Conservation (phyloP, 2,329 filamentous ascomycete genomes). For the Mycosphaerella sp. region DNA sequence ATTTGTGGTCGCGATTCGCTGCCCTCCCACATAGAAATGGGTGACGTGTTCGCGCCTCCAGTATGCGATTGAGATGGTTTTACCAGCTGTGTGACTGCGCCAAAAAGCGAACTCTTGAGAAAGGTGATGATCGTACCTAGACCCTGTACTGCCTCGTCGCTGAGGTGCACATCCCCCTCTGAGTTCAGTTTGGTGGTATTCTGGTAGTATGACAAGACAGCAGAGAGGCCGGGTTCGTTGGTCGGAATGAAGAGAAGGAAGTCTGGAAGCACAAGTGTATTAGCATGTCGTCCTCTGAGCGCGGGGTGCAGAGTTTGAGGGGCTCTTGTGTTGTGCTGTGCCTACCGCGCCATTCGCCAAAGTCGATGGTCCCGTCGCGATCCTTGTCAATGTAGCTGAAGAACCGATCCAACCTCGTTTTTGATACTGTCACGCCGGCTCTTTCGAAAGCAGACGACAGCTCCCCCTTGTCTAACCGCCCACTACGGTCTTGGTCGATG, state of each 20-base stretch:
- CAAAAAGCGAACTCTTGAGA: constrained; percentile 67
- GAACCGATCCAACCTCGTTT: constrained; percentile 71
- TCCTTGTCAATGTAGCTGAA: constrained; percentile 87
- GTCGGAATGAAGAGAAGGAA: constrained; percentile 85
- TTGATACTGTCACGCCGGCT: constrained; percentile 72
- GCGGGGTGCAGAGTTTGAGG: constrained; percentile 5
- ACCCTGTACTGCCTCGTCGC: constrained; percentile 84
- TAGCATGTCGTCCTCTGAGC: background rate
- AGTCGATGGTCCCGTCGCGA: constrained; percentile 77
- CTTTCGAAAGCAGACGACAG: constrained; percentile 69
- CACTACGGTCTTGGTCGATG: constrained; percentile 81
- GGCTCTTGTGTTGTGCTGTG: constrained; percentile 10
- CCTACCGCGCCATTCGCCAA: constrained; percentile 88
- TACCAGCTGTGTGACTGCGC: constrained; percentile 57
- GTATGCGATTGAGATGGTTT: constrained; percentile 20
- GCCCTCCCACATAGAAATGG: constrained; percentile 22
- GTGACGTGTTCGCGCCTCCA: constrained; percentile 15
- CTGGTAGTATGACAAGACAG: constrained; percentile 85
- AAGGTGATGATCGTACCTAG: constrained; percentile 73
- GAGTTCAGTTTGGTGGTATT: constrained; percentile 82
- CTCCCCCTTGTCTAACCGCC: constrained; percentile 80
- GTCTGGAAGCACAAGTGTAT: constrained; percentile 46
- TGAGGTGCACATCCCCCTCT: constrained; percentile 89
- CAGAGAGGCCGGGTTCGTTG: constrained; percentile 63
- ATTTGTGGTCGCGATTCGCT: constrained; percentile 17